phyloP scores from a whole-genome alignment of 2,329 filamentous ascomycete genomes.

The Parastagonospora avenae region DNA sequence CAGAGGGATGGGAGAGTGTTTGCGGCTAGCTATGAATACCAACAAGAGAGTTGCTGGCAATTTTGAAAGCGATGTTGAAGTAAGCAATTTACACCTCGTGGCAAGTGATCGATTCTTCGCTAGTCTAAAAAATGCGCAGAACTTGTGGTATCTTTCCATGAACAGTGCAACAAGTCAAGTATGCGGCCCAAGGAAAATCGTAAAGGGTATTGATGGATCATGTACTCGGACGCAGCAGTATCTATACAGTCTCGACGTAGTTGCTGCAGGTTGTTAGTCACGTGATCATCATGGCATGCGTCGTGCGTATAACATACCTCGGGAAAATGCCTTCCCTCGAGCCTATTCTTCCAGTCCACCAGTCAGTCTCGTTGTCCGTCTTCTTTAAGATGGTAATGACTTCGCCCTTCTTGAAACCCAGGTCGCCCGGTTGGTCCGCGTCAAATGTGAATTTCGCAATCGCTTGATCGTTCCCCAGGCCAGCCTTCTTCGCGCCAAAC shows the following conservation, averaged over 20 bases:
- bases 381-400: conserved; percentile 93
- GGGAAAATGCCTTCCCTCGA: conserved; percentile 90
- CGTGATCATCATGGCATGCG: background rate
- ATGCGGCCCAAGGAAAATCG: conserved; percentile 4
- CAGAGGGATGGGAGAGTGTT: conserved; percentile 8
- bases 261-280: conserved; percentile 34
- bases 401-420: conserved; percentile 97
- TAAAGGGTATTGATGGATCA: background rate
- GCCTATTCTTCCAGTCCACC: conserved; percentile 95
- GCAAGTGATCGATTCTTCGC: too few species aligned
- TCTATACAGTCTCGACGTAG: conserved; percentile 47
- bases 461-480: conserved; percentile 73
- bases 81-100: too few species aligned
- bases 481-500: conserved; percentile 62
- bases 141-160: conserved; percentile 18
- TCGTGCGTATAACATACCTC: conserved; percentile 58
- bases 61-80: background rate
- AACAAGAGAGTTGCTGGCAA: background rate
- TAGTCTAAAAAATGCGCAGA: conserved; percentile 3
- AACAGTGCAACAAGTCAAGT: background rate
- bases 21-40: background rate
- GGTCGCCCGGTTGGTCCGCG: conserved; percentile 86
- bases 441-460: conserved; percentile 94
- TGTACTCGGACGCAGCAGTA: background rate
- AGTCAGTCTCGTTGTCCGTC: conserved; percentile 92